phyloP scores from a whole-genome alignment of 805 yeast genomes.

The Starmerella floris region DNA sequence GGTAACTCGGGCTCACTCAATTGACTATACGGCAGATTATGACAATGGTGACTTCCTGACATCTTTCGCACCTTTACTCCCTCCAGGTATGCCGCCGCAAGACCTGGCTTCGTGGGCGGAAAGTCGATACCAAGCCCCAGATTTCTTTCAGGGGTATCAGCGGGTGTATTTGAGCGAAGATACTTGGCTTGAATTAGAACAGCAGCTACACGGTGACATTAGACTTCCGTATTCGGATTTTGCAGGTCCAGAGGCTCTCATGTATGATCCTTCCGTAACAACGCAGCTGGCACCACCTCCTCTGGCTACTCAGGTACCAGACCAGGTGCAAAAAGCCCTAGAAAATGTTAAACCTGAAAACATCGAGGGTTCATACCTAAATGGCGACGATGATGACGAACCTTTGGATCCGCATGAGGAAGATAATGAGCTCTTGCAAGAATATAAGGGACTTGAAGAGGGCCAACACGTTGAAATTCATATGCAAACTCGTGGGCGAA shows the following conservation, averaged over 20 bases:
- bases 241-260: background rate
- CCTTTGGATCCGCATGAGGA: slow-evolving; percentile 19
- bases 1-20: slow-evolving; percentile 25
- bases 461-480: slow-evolving; percentile 26
- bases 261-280: slow-evolving; percentile 4
- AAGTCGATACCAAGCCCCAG: slow-evolving; percentile 25
- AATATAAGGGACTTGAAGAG: slow-evolving; percentile 25
- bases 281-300: slow-evolving; percentile 8
- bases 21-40: slow-evolving; percentile 32
- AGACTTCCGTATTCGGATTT: background rate
- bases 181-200: slow-evolving; percentile 30
- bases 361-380: slow-evolving; percentile 1
- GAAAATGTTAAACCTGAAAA: slow-evolving; percentile 1
- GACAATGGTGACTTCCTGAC: slow-evolving; percentile 29
- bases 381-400: slow-evolving; percentile 29
- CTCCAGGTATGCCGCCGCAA: slow-evolving; percentile 23
- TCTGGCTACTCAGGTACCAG: slow-evolving; percentile 12
- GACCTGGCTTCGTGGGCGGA: slow-evolving; percentile 26
- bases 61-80: slow-evolving; percentile 26
- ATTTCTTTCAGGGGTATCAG: slow-evolving; percentile 27
- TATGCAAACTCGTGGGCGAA: slow-evolving; percentile 24
- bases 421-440: slow-evolving; percentile 20
- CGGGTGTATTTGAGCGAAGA: slow-evolving; percentile 30
- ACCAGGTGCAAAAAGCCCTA: slow-evolving; percentile 11
- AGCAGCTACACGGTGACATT: slow-evolving; percentile 7